These are phyloP conservation scores for Chrysanthemum lavandulifolium DNA, from an alignment of 129 eudicot genomes.

Conservation along the genomic window DNA sequence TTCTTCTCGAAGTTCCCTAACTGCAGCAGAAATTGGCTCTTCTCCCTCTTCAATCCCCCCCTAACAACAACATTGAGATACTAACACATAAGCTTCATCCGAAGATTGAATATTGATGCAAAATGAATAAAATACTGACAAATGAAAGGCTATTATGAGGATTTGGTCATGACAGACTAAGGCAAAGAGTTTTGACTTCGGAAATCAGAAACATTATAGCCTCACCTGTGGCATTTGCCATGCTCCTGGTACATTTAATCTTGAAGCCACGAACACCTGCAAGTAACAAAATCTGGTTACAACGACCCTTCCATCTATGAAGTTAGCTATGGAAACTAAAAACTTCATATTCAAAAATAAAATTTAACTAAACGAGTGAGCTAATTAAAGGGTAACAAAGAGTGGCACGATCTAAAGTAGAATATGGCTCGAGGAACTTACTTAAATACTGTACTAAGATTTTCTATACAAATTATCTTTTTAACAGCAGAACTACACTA, in stretches of 20 bases:
- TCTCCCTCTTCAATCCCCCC: slow-evolving; percentile 99
- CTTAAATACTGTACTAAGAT: slow-evolving; percentile 6
- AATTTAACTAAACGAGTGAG: background rate
- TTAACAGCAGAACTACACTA: background rate
- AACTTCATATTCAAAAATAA: background rate
- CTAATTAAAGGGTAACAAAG: background rate
- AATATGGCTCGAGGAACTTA: background rate
- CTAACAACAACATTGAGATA: slow-evolving; percentile 27
- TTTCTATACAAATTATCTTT: background rate
- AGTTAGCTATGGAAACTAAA: background rate
- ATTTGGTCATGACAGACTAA: slow-evolving; percentile 13
- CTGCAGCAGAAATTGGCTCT: slow-evolving; percentile 83
- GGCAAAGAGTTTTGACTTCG: background rate
- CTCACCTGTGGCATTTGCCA: slow-evolving; percentile 99
- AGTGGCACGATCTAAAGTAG: background rate
- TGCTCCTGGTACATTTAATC: slow-evolving; percentile 98
- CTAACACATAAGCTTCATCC: background rate
- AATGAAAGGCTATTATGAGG: background rate
- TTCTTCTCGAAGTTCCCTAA: slow-evolving; percentile 91
- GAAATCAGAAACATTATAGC: slow-evolving; percentile 1
- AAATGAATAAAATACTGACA: slow-evolving; percentile 4
- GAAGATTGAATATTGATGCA: slow-evolving; percentile 2
- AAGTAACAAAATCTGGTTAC: slow-evolving; percentile 26
- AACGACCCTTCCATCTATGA: background rate
- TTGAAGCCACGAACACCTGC: slow-evolving; percentile 97